Percentiles rank a stretch among this genome's conserved stretches.
phyloP scores from a whole-genome alignment of 305 asterid species.

The Ajuga reptans region DNA sequence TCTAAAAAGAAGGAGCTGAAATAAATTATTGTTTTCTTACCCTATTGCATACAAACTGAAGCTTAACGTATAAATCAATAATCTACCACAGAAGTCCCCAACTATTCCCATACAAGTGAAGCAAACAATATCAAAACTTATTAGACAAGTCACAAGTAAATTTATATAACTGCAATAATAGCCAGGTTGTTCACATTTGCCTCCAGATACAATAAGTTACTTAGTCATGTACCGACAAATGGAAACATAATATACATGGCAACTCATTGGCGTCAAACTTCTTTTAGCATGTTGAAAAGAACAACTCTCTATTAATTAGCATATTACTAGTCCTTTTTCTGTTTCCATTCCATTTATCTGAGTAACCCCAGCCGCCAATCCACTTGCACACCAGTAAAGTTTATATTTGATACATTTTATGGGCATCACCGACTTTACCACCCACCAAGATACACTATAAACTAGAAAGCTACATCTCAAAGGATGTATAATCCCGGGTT shows the following conservation, averaged over 20 bases:
- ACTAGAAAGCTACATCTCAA: no score
- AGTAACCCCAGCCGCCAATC: no score
- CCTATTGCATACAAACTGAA: no score
- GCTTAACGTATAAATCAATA: no score
- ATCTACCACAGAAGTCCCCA: neutral
- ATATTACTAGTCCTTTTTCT: no score
- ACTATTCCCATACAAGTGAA: neutral
- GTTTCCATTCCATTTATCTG: no score
- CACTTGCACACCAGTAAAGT: no score
- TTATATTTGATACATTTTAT: no score
- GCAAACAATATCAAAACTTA: neutral
- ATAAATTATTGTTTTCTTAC: no score
- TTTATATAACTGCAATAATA: neutral
- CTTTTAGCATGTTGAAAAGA: neutral
- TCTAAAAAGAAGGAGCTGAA: neutral
- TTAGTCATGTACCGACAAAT: neutral
- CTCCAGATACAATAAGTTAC: neutral
- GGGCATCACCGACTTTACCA: no score
- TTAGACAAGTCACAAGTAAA: neutral
- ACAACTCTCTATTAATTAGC: neutral
- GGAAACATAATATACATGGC: neutral
- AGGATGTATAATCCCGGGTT: no score
- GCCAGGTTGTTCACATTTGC: neutral
- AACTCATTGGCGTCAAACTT: neutral
- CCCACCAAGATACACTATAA: no score